Base-by-base conservation (phyloP, 1,284 basidiomycete genomes). In the Naganishia sp. region DNA sequence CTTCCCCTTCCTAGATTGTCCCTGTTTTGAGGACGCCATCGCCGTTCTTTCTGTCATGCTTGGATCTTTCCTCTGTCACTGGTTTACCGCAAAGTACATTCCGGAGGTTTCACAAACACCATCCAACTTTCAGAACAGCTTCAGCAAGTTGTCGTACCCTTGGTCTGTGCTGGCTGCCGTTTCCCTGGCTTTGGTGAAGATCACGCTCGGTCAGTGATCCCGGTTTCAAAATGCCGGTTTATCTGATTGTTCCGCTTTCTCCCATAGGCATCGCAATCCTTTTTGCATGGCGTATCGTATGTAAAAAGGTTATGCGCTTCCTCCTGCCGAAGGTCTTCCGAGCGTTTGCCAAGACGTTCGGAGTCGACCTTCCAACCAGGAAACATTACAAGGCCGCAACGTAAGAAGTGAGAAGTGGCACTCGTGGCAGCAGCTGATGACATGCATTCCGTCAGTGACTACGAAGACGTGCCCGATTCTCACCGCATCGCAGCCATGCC, bases 11-110 rank as follows among this genome's bases (percentile, higher is more conserved):
- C n/a, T 42, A 68, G 92, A 96, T 75, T 98, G 95, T 74, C 96
- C 95, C 0, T 98, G 95, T 79, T 99, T 97, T 78, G 95, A 98
- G 78, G 95, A 99, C 74, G 92, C 94, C 5, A 95, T 97, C 64
- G 94, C 95, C 0, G 90, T 95, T 72, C 81, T 92, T 25, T 88
- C 90, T 13, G 93, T 94, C 50, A 84, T 91, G 16, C 83, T 90
- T 61, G 95, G 95, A 21, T 82, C 84, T n/a, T 81, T 86, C 23
- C 75, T 94, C 0, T 87, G 86, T 0, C 82, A 85, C 60, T 93
- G 90, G 88, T 83, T 82, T 63, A 67, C 65, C 16, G 63, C 69
- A 36, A 61, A 67, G 6, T 69, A 61, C 48, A n/a, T 53, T 42
- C 25, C 49, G 16, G 16, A 55, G 33, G 42, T 54, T 18, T 28